phyloP scores from a whole-genome alignment of 257 asterid species.

The Nicotiana attenuata region DNA sequence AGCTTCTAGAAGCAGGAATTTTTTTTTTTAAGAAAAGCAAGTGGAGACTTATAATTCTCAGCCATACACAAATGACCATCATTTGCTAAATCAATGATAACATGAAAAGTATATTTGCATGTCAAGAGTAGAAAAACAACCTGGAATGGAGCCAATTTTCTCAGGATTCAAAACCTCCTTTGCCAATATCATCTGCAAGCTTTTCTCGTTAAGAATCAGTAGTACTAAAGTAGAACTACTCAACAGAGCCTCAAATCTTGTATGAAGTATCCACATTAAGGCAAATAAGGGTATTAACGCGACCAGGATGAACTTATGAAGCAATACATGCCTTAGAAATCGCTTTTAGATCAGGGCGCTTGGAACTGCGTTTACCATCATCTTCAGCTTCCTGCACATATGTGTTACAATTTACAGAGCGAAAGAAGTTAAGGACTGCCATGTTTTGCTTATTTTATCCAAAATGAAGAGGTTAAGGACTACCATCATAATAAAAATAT shows the following conservation, averaged over 20 bases:
- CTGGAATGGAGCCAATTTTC: slow-evolving; percentile 73
- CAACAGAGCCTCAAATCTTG: background rate
- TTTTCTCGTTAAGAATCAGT: background rate
- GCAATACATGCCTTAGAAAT: slow-evolving; percentile 44
- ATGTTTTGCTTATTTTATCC: background rate
- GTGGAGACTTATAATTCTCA: background rate
- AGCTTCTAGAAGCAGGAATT: background rate
- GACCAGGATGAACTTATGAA: background rate
- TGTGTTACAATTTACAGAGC: slow-evolving; percentile 3
- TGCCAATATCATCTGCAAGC: slow-evolving; percentile 54
- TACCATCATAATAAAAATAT: background rate
- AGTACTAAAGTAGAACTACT: background rate
- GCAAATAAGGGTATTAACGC: background rate
- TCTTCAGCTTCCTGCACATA: slow-evolving; percentile 40
- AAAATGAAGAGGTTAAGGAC: background rate
- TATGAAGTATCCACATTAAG: background rate
- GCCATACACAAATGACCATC: background rate
- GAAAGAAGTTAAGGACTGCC: background rate
- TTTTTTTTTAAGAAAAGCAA: background rate
- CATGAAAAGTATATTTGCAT: background rate
- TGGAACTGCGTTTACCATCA: slow-evolving; percentile 32
- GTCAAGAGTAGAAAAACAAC: slow-evolving; percentile 30
- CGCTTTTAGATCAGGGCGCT: slow-evolving; percentile 91
- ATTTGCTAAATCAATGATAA: background rate
- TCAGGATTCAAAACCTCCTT: slow-evolving; percentile 30